These are phyloP conservation scores for Aspergillus sp. DNA, from an alignment of 2,329 filamentous ascomycete species.

Conservation along the genomic window DNA sequence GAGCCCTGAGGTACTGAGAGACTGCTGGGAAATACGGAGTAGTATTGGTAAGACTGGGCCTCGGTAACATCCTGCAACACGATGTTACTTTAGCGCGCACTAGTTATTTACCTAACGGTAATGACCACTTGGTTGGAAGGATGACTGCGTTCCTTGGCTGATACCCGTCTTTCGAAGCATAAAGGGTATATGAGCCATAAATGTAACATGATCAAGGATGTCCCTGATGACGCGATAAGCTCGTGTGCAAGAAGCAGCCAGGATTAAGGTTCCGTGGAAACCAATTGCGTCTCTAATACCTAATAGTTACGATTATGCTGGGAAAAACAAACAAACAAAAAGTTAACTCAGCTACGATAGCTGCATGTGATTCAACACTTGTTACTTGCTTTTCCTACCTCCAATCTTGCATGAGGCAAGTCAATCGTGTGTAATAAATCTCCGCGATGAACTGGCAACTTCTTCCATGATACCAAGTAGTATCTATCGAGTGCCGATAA, in stretches of 20 bases:
- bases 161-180: no score
- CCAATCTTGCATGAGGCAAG: background rate
- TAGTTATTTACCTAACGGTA: no score
- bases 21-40: no score
- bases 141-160: no score
- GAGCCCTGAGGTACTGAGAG: no score
- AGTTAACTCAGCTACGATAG: background rate
- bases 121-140: no score
- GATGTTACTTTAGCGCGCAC: no score
- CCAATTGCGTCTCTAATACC: background rate
- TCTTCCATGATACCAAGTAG: background rate
- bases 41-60: no score
- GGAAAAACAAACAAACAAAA: no score
- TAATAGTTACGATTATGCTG: no score
- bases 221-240: background rate
- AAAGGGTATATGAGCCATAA: no score
- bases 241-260: background rate
- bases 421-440: background rate
- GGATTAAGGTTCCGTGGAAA: background rate
- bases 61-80: no score
- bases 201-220: background rate
- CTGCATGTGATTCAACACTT: background rate
- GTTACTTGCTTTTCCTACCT: background rate
- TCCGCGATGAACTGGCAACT: background rate
- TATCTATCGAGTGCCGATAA: background rate